A percentile compares a stretch with the other conserved stretches of the same genome.
These are phyloP conservation scores for Adansonia rubrostipa DNA, from an alignment of 441 rosid species.

Conservation along the genomic window DNA sequence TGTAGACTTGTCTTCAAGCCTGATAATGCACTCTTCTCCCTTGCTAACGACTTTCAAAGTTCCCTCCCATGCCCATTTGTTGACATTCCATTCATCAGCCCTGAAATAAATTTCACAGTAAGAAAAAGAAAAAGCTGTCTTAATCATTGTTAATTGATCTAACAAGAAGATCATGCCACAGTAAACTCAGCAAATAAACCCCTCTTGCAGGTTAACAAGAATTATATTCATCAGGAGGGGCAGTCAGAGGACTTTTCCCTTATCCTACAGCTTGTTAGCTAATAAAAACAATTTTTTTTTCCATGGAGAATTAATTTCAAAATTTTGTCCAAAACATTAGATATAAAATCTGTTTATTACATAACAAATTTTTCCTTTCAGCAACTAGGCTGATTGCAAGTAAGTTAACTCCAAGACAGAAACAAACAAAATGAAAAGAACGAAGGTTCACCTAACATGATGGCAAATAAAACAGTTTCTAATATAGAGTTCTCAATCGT, in stretches of 20 bases:
- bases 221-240: not conserved
- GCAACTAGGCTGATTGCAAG: not conserved
- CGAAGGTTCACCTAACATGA: constrained; percentile 8
- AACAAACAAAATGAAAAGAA: constrained; percentile 9
- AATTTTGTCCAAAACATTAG: not conserved
- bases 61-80: constrained; percentile 99
- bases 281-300: not conserved
- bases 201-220: not conserved
- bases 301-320: constrained; percentile 13
- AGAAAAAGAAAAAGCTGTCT: not conserved
- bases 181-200: constrained; percentile 3
- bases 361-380: not conserved
- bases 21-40: constrained; percentile 94
- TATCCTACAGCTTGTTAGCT: constrained; percentile 12
- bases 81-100: constrained; percentile 99
- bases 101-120: constrained; percentile 45
- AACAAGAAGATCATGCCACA: not conserved
- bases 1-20: constrained; percentile 87
- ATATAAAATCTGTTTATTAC: not conserved
- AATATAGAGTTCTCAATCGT: not conserved
- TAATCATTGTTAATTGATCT: not conserved
- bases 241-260: not conserved
- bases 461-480: not conserved
- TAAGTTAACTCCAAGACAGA: not conserved
- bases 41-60: constrained; percentile 79